Evolutionary conservation across 257 asterid species (phyloP), one percentile per base, ranked within the genome.

Genomic region (Scutellaria minor): DNA sequence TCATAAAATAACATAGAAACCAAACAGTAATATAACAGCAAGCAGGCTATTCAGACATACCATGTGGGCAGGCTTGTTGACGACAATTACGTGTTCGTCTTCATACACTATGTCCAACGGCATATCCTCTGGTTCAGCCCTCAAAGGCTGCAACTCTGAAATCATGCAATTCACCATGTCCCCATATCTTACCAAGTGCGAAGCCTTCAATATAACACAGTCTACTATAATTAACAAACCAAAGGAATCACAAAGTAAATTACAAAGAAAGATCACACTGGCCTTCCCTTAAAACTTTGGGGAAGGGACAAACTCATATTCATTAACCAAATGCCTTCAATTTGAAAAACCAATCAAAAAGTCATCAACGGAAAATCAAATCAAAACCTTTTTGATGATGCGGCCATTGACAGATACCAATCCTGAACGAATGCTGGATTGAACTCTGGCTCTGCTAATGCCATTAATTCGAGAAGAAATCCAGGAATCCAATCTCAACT

Each of bases 11-110:
- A 75, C 15, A 66, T 13, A 60, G 24, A 13, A 53, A 14, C 4
- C 7, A 50, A 37, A 53, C 61, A 56, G 4, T 10, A 41, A 70
- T 68, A 48, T 40, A 75, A 42, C 42, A 40, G 31, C 14, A 14
- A 27, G 20, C 51, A 2, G 31, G 56, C 6, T 63, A 31, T 71
- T 58, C 44, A 78, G 81, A 62, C 79, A 71, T 42, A 93, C 97
- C 99, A 94, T 84, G 75, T 94, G 95, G 71, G 99, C 91, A 68
- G 97, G 90, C 80, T 94, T 94, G 81, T 94, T 91, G 79, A 94
- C 86, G 77, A 94, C 97, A 68, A 94, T 93, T 27, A 94, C 81
- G 62, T 91, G 93, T 1, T 89, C 92, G 63, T 94, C 97, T 78
- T 94, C 97, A 76, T 85, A 89, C 42, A 91, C 89, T 45, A 91